Base-by-base conservation (phyloP, 139 green algal genomes). In the Coelastrella sp. region DNA sequence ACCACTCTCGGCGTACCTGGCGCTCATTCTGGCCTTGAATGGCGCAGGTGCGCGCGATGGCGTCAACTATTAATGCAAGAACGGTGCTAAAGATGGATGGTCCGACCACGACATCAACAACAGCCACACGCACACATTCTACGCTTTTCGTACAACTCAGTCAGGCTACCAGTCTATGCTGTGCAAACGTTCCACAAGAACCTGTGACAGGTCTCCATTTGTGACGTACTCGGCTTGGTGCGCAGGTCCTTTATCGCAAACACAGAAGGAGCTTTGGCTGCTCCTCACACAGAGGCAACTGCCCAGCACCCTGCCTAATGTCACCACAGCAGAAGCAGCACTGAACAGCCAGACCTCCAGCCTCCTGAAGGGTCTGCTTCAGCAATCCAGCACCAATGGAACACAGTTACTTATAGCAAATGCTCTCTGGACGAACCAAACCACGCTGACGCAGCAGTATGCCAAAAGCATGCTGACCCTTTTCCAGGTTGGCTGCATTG, bases 361-460 rank as follows among this genome's bases (percentile, higher is more conserved):
- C 0, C 51, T 83, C 8, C n/a, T 64, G 34, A 51, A 41, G 8
- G 4, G 1, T 3, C 37, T 71, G 3, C 9, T 59, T 4, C 8
- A 34, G 13, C 51, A 53, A 43, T 71, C 75, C 35, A 4, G 23
- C 25, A 19, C 34, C 34, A 83, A 83, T 27, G 74, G 74, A 35
- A 83, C 53, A 21, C 23, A 83, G n/a, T 7, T 83, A 23, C 11
- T 53, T 3, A 57, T 83, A 27, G 75, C 75, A 27, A 83, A 83
- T n/a, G 53, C 53, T 38, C 30, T 83, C 13, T 83, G 75, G 75
- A 83, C 75, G 23, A 83, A 72, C 25, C 67, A 83, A 8, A 71
- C 53, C 1, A 13, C 51, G 8, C 34, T 83, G 2, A 40, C 25
- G 15, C 62, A 53, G 53, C 32, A 59, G 3, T 83, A 83, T 43